These are phyloP conservation scores for Chlorophyllum brunneum DNA, from an alignment of 768 basidiomycete species.

Conservation along the genomic window DNA sequence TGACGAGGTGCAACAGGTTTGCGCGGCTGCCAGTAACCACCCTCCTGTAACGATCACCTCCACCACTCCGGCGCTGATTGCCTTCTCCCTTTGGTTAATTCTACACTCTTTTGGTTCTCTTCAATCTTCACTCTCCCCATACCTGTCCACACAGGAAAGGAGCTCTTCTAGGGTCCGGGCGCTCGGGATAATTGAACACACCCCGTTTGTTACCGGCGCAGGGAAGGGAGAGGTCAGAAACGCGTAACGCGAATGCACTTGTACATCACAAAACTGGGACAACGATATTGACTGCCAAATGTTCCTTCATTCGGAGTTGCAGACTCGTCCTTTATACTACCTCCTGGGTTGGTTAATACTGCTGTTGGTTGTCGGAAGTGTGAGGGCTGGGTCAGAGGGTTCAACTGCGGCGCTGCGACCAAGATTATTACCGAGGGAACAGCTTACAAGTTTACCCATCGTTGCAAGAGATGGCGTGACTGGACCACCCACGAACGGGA, in stretches of 20 bases:
- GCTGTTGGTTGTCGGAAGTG: not conserved
- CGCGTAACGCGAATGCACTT: slow-evolving; percentile 7
- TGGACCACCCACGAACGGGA: not conserved
- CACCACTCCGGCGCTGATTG: not conserved
- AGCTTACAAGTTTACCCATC: slow-evolving; percentile 6
- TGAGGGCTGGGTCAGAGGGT: not conserved
- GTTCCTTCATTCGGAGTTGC: not conserved
- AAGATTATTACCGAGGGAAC: slow-evolving; percentile 4
- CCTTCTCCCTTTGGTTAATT: not conserved
- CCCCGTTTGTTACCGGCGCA: too few relatives aligned
- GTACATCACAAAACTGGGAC: not conserved
- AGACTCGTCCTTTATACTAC: not conserved
- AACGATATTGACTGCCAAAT: slow-evolving; percentile 1
- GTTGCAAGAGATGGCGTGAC: not conserved
- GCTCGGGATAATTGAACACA: not conserved
- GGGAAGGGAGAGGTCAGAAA: too few relatives aligned
- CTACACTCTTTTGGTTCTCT: not conserved
- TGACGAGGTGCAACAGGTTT: too few relatives aligned
- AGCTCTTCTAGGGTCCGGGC: not conserved
- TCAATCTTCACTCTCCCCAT: too few relatives aligned
- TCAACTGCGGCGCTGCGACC: not conserved
- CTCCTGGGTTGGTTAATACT: not conserved
- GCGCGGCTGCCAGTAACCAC: not conserved
- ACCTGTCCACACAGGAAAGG: too few relatives aligned
- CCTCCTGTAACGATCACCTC: not conserved